phyloP scores from a whole-genome alignment of 106 monocot genomes.

The Acorus gramineus region DNA sequence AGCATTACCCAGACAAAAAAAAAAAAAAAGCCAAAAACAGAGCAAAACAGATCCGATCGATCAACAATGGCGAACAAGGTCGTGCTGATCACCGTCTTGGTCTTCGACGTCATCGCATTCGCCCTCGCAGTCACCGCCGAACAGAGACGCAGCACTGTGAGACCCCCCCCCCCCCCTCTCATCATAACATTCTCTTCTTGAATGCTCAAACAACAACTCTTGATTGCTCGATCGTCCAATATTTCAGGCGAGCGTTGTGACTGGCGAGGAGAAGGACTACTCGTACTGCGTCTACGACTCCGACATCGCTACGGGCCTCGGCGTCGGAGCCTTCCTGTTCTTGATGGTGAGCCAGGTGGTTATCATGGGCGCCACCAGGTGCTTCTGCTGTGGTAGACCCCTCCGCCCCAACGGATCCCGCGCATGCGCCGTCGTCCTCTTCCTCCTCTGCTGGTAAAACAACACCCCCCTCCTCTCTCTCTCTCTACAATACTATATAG shows the following conservation, averaged over 20 bases:
- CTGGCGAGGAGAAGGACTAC: constrained; percentile 30
- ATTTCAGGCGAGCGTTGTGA: constrained; percentile 20
- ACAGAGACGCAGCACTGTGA: too few species aligned
- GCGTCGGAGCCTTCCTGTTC: constrained; percentile 30
- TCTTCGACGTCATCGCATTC: too few species aligned
- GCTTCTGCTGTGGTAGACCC: constrained; percentile 40
- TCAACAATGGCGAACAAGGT: too few species aligned
- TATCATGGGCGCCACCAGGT: constrained; percentile 23
- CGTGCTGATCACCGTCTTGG: too few species aligned
- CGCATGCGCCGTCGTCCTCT: constrained; percentile 34
- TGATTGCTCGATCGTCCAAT: too few species aligned
- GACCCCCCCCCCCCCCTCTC: too few species aligned
- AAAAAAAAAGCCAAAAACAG: too few species aligned
- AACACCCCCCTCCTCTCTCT: not conserved
- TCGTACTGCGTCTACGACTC: constrained; percentile 34
- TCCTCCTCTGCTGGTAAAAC: constrained; percentile 30
- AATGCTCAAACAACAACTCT: too few species aligned
- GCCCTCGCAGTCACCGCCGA: too few species aligned
- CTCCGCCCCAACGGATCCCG: constrained; percentile 28
- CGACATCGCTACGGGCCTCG: constrained; percentile 27
- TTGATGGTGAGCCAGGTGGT: constrained; percentile 23
- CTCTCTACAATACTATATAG: not conserved
- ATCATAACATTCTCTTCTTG: too few species aligned
- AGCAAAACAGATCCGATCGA: too few species aligned
- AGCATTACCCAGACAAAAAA: too few species aligned